Base-by-base conservation (phyloP, 2,329 filamentous ascomycete genomes). In the Ceratocystis huliohia region DNA sequence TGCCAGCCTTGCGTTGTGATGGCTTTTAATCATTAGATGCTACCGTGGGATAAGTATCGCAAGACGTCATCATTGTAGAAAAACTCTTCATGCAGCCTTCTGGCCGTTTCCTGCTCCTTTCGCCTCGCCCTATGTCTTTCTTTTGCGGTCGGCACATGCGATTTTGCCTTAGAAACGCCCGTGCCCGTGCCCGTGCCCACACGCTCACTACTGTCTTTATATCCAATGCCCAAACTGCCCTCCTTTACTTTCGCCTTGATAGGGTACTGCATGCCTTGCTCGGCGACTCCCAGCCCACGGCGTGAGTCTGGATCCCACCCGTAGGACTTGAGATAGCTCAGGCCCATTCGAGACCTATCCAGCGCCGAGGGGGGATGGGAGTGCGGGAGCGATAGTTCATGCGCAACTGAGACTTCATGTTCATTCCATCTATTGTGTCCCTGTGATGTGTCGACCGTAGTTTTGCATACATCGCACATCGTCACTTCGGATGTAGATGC, bases 261-360 rank as follows among this genome's bases (percentile, higher is more conserved):
- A 0, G 92, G 92, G 70, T 85, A 86, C 50, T 87, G 80, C 68
- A 90, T 86, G 2, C 92, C 92, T 70, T 88, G 83, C 0, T 88
- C 86, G 1, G 78, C 76, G 8, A 82, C 82, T 0, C 92, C 92
- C 0, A 96, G 79, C 0, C 92, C 92, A 17, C 77, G 75, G 2
- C 90, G 79, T 33, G 84, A 79, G 74, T 92, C 88, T 0, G 88
- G 87, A 70, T 92, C 86, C 84, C 88, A 92, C 33, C 88, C 88
- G 67, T 88, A 82, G 0, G 82, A 79, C 64, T 83, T 78, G 41
- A 92, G 80, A 33, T 88, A 83, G 4, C 81, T 77, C 5, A 91
- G 76, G 0, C 88, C 88, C 79, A 89, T 88, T 59, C 88, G 81
- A 3, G 79, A 82, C 44, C 88, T 81, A 74, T 91, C 86, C 22